phyloP scores from a whole-genome alignment of 139 green algal species.

The Chlorella vulgaris region DNA sequence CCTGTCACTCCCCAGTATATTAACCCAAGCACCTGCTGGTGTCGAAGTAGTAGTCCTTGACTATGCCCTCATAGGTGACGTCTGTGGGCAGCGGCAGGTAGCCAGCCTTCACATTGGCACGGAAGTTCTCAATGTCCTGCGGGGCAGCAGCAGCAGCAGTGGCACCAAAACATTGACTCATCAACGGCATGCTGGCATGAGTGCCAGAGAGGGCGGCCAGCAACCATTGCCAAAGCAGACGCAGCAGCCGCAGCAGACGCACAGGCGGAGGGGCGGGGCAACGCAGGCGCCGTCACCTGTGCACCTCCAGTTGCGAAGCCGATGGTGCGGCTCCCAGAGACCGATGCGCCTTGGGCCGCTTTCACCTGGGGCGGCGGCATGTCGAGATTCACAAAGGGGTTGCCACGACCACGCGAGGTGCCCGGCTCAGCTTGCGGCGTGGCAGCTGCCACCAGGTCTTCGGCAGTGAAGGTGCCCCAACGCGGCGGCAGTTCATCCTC shows the following conservation, averaged over 20 bases:
- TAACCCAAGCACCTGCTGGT: slow-evolving; percentile 10
- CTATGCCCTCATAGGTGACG: slow-evolving; percentile 19
- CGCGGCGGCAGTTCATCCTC: neutral
- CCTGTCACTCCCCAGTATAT: too few relatives aligned
- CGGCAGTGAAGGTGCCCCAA: neutral
- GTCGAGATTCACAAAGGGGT: neutral
- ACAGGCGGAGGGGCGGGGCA: too few relatives aligned
- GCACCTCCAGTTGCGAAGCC: neutral
- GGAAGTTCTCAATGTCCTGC: slow-evolving; percentile 35
- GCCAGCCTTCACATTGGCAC: slow-evolving; percentile 16
- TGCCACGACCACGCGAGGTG: too few relatives aligned
- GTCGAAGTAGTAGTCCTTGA: slow-evolving; percentile 34
- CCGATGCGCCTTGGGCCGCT: neutral
- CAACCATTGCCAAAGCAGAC: too few relatives aligned
- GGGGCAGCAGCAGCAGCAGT: neutral
- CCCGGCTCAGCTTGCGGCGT: neutral
- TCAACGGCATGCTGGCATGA: too few relatives aligned
- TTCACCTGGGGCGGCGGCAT: neutral
- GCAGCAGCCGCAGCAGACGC: too few relatives aligned
- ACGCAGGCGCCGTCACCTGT: too few relatives aligned
- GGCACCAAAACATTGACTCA: too few relatives aligned
- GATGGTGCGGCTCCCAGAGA: neutral
- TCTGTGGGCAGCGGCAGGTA: slow-evolving; percentile 34
- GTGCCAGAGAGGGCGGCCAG: too few relatives aligned
- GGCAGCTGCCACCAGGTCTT: neutral